Base-by-base conservation (phyloP, 2,329 filamentous ascomycete genomes). In the Sporothrix globosa region DNA sequence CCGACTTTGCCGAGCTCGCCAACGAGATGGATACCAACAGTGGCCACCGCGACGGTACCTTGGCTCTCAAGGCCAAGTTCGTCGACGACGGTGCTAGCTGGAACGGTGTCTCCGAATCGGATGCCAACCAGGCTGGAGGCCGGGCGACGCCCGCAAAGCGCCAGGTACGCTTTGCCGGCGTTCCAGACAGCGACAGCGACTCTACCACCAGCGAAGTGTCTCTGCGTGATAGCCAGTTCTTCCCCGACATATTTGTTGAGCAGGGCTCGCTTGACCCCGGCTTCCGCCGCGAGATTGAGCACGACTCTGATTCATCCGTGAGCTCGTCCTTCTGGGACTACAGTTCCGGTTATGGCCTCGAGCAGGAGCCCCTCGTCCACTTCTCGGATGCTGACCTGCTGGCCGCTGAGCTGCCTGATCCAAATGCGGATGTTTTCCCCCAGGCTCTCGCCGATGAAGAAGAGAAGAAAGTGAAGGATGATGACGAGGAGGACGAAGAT, bases 201-300 rank as follows among this genome's bases (percentile, higher is more conserved):
- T 87, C 86, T 2, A 89, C 88, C 2, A 76, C 76, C 0, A 77
- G 75, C 68, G 88, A 89, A 67, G 87, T 84, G 4, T 87, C 90
- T 52, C 85, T 88, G 71, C 86, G 89, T 73, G 80, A 85, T 60
- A 85, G 87, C 72, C 87, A 88, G 73, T 87, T 93, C 73, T 92
- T 92, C 73, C 90, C 91, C 1, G 89, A 93, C 77, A 89, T 95
- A 71, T 95, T 95, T 78, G 84, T 94, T 70, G 88, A 91, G 66
- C 91, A 93, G 79, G 90, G 88, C 76, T 85, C 87, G 19, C 83
- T 95, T 5, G 91, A 93, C 75, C 90, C 91, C 6, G 85, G 85
- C 67, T 88, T 95, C 76, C 90, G 91, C 73, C 86, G 87, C 54
- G 89, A 92, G 80, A 90, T 94, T 73, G 91, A 93, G 77, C 88